Conservation (phyloP, 2,329 filamentous ascomycete genomes). For the Alternaria infectoria region DNA sequence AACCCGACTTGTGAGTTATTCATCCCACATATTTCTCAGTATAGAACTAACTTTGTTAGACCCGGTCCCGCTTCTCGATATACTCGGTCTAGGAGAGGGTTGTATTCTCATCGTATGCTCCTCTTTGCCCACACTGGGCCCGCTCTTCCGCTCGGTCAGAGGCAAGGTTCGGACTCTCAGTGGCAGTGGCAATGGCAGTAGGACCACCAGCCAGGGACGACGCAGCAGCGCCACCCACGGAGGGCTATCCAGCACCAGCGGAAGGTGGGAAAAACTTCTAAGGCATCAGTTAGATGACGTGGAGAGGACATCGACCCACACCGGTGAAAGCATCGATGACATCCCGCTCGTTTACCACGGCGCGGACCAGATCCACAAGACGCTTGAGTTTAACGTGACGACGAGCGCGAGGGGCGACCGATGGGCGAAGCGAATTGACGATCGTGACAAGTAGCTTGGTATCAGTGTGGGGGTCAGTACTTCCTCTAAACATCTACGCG, state of each 20-base stretch:
- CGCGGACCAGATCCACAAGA: neutral
- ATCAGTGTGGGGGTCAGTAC: neutral
- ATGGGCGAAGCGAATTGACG: neutral
- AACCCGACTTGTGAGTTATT: neutral
- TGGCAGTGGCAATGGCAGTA: neutral
- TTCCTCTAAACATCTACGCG: neutral
- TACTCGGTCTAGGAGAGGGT: neutral
- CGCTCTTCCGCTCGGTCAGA: neutral
- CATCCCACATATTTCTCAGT: neutral
- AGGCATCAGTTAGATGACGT: neutral
- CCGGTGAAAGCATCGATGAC: neutral
- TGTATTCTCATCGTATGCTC: neutral
- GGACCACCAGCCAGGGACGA: neutral
- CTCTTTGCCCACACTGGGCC: neutral
- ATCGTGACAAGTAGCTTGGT: neutral
- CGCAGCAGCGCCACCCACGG: neutral
- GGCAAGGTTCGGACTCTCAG: neutral
- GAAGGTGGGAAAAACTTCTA: neutral
- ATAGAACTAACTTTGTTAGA: neutral
- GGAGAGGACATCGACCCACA: neutral
- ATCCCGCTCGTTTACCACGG: neutral
- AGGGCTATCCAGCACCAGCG: neutral
- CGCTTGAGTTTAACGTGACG: neutral
- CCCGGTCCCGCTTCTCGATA: neutral
- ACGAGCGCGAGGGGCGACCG: neutral